Evolutionary conservation across 148 eudicot species (phyloP).

Genomic region (Cornus florida): DNA sequence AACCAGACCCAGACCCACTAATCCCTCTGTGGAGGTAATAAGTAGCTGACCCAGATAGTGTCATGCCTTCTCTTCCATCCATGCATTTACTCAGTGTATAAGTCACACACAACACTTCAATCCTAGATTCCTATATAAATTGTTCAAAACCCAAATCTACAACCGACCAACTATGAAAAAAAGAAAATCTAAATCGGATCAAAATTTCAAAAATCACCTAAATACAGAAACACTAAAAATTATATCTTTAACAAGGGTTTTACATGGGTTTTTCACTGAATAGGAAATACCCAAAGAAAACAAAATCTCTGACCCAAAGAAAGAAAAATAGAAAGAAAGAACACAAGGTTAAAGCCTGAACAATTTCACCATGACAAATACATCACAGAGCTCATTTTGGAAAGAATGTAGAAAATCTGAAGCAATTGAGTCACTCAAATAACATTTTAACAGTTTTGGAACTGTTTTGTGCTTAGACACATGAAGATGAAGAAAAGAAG

Average conservation of each 20-base stretch:
- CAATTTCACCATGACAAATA: not conserved
- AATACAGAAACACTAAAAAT: not conserved
- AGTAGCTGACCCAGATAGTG: slow-evolving; percentile 25
- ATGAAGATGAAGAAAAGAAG: not conserved
- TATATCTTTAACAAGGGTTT: slow-evolving; percentile 11
- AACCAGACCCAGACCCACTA: slow-evolving; percentile 16
- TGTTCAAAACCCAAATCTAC: not conserved
- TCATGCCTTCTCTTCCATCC: slow-evolving; percentile 34
- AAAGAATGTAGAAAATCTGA: not conserved
- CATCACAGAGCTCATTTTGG: not conserved
- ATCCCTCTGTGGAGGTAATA: slow-evolving; percentile 28
- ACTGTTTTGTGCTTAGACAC: slow-evolving; percentile 4
- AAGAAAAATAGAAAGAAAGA: not conserved
- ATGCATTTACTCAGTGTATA: slow-evolving; percentile 24
- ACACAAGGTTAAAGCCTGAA: not conserved
- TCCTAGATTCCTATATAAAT: not conserved
- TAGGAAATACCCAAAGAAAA: not conserved
- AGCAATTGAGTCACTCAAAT: slow-evolving; percentile 11
- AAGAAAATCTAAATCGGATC: not conserved
- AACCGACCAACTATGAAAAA: not conserved
- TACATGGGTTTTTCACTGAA: not conserved
- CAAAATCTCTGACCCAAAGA: not conserved
- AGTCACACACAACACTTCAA: not conserved
- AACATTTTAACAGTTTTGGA: not conserved
- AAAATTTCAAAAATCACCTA: too few species aligned